Evolutionary conservation across 2,329 filamentous ascomycete species (phyloP).

Genomic region (Aspergillus carbonarius): DNA sequence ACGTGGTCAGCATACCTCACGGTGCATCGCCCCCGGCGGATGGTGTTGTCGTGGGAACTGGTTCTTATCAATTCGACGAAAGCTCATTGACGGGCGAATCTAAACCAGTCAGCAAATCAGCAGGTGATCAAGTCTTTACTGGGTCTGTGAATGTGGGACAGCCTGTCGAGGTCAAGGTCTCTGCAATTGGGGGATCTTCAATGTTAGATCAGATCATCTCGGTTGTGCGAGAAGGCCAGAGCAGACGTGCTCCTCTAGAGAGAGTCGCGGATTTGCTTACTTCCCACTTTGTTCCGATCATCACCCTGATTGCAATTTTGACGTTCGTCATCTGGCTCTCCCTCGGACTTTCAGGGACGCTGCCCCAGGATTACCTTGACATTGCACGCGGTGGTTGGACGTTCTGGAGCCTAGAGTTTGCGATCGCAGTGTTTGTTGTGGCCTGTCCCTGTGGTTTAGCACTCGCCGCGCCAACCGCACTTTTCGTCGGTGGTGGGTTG

Average conservation of each 20-base stretch:
- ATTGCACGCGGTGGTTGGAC: slow-evolving; percentile 51
- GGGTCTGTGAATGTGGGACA: slow-evolving; percentile 51
- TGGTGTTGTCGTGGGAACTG: slow-evolving; percentile 58
- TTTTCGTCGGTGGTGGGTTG: slow-evolving; percentile 78
- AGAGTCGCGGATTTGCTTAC: slow-evolving; percentile 49
- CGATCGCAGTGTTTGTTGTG: slow-evolving; percentile 83
- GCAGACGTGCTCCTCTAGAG: slow-evolving; percentile 50
- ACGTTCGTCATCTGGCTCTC: slow-evolving; percentile 50
- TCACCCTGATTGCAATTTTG: slow-evolving; percentile 48
- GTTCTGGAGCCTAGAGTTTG: slow-evolving; percentile 60
- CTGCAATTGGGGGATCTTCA: slow-evolving; percentile 46
- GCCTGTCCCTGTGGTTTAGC: slow-evolving; percentile 83
- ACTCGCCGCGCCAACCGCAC: slow-evolving; percentile 80
- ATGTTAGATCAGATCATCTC: slow-evolving; percentile 53
- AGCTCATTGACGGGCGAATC: slow-evolving; percentile 73
- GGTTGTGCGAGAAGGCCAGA: slow-evolving; percentile 51
- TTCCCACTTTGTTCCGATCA: slow-evolving; percentile 51
- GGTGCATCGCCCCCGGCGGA: slow-evolving; percentile 85
- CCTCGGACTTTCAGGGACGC: slow-evolving; percentile 43
- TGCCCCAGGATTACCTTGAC: slow-evolving; percentile 53
- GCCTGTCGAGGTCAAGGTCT: slow-evolving; percentile 45
- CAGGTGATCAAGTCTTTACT: slow-evolving; percentile 45
- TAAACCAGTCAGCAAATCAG: slow-evolving; percentile 43
- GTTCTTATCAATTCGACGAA: slow-evolving; percentile 75
- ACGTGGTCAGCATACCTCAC: slow-evolving; percentile 71